Percentiles rank a stretch among this genome's conserved stretches.
Evolutionary conservation across 2,329 filamentous ascomycete species (phyloP).

Genomic region (Cordyceps sp.): DNA sequence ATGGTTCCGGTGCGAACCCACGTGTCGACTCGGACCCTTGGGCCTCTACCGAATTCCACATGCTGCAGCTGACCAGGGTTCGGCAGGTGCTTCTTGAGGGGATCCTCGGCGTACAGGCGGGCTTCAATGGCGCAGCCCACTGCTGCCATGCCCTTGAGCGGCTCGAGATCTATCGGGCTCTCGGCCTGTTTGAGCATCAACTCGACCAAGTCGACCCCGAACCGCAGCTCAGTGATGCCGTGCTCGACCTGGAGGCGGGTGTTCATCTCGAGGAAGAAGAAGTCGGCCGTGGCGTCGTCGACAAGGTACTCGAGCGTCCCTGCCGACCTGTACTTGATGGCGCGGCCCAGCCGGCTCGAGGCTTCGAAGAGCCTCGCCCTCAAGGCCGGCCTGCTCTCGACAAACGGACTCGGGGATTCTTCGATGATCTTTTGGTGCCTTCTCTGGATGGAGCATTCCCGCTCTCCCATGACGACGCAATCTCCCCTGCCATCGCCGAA

Average conservation of each 20-base stretch:
- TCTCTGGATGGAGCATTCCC: slow-evolving; percentile 52
- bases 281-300: slow-evolving; percentile 42
- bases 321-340: slow-evolving; percentile 13
- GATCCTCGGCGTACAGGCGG: slow-evolving; percentile 28
- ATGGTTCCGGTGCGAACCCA: slow-evolving; percentile 42
- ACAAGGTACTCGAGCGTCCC: slow-evolving; percentile 40
- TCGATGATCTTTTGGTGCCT: slow-evolving; percentile 57
- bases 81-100: slow-evolving; percentile 37
- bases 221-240: slow-evolving; percentile 63
- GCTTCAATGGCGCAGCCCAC: slow-evolving; percentile 17
- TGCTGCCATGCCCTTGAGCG: not conserved
- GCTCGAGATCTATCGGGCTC: too few relatives aligned
- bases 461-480: slow-evolving; percentile 43
- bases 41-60: slow-evolving; percentile 32
- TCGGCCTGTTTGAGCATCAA: slow-evolving; percentile 20
- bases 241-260: slow-evolving; percentile 61
- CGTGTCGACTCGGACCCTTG: slow-evolving; percentile 39
- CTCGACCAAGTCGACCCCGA: slow-evolving; percentile 53
- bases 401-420: slow-evolving; percentile 49
- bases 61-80: slow-evolving; percentile 41
- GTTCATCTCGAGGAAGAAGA: slow-evolving; percentile 39
- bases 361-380: slow-evolving; percentile 10
- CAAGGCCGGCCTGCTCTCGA: slow-evolving; percentile 17
- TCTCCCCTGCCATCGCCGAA: slow-evolving; percentile 37
- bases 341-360: slow-evolving; percentile 4